A percentile compares a stretch with the other conserved stretches of the same genome.
Evolutionary conservation across 352 stramenopile species (phyloP).

Genomic region (Phytopythium montanum): DNA sequence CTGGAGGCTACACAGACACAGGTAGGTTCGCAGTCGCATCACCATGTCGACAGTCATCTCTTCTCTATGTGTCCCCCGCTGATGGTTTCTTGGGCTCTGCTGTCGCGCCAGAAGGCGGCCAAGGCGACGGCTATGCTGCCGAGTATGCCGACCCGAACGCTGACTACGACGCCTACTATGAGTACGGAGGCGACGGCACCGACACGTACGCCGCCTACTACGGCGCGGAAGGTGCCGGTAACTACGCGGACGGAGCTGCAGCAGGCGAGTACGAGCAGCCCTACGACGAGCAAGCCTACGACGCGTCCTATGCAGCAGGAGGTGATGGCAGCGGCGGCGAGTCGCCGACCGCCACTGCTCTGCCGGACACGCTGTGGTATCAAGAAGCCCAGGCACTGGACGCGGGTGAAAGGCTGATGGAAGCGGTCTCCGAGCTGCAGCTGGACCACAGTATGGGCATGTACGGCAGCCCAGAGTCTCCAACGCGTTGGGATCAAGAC

Average conservation of each 20-base stretch:
- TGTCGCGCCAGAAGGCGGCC: background rate
- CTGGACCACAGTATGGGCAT: constrained; percentile 3
- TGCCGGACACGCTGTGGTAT: background rate
- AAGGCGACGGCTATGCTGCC: background rate
- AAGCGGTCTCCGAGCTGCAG: constrained; percentile 5
- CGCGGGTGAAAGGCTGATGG: background rate
- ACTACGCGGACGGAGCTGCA: background rate
- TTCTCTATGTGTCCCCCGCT: background rate
- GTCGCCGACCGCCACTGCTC: background rate
- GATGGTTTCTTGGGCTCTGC: background rate
- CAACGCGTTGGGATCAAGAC: background rate
- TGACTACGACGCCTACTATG: constrained; percentile 3
- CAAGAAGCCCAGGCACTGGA: background rate
- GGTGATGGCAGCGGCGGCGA: background rate
- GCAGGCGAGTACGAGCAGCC: constrained; percentile 8
- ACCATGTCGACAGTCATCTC: too few species aligned
- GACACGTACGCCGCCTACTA: constrained; percentile 3
- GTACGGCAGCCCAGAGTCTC: background rate
- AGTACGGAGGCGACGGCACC: constrained; percentile 2
- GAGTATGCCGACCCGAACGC: background rate
- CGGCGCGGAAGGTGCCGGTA: background rate
- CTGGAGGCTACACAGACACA: background rate
- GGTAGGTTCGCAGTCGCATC: background rate
- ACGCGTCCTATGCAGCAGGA: background rate
- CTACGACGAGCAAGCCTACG: constrained; percentile 12